A percentile compares a stretch with the other conserved stretches of the same genome.
Evolutionary conservation across 768 basidiomycete genomes (phyloP).

Genomic region (Russula sp.): DNA sequence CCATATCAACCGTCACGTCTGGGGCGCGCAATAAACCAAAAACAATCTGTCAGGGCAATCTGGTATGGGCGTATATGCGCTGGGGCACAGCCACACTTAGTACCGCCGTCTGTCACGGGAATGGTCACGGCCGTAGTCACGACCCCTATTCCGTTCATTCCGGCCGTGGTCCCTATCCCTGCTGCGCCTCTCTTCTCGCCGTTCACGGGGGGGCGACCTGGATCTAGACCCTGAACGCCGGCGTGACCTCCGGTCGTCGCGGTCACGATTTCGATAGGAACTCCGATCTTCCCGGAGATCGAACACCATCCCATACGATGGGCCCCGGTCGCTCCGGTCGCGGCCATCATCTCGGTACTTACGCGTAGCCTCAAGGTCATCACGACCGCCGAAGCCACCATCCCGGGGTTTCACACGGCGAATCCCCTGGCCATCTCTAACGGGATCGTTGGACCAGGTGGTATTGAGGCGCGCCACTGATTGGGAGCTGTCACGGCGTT

Average conservation of each 20-base stretch:
- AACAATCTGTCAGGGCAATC: not conserved
- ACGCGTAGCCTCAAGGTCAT: conserved; percentile 67
- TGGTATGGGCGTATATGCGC: not conserved
- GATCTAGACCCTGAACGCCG: conserved; percentile 29
- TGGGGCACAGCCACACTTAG: conserved; percentile 6
- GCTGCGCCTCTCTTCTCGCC: conserved; percentile 43
- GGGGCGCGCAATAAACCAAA: not conserved
- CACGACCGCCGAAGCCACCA: conserved; percentile 61
- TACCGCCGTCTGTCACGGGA: conserved; percentile 7
- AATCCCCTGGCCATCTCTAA: conserved; percentile 37
- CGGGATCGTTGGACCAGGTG: conserved; percentile 75
- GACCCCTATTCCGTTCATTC: conserved; percentile 8
- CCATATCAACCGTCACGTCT: conserved; percentile 8
- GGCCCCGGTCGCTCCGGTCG: conserved; percentile 29
- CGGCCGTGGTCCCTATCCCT: conserved; percentile 18
- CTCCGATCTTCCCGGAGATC: conserved; percentile 45
- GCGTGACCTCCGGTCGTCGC: conserved; percentile 28
- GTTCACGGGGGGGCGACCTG: conserved; percentile 23
- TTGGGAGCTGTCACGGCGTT: conserved; percentile 57
- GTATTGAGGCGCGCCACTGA: conserved; percentile 86
- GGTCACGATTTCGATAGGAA: conserved; percentile 1
- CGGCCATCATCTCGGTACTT: conserved; percentile 51
- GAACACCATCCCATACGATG: conserved; percentile 77
- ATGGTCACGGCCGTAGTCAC: conserved; percentile 11
- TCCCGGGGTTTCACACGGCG: conserved; percentile 29